Evolutionary conservation across 1,284 basidiomycete genomes (phyloP).

Genomic region (Trichosporon ovoides): DNA sequence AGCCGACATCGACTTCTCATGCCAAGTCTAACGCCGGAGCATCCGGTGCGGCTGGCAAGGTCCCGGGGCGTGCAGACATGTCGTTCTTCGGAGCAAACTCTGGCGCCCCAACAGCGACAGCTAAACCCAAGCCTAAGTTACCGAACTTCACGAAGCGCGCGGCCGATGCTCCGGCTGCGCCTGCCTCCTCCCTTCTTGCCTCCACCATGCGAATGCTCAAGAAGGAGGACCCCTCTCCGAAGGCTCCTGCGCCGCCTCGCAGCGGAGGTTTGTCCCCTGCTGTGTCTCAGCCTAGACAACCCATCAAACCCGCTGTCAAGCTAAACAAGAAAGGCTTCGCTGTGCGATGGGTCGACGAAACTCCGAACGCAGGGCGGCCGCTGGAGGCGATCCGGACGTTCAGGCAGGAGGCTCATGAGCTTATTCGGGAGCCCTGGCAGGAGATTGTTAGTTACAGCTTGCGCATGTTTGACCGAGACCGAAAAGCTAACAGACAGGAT

Average conservation of each 20-base stretch:
- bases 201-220: conserved; percentile 15
- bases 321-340: conserved; percentile 33
- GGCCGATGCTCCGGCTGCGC: background rate
- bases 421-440: conserved; percentile 30
- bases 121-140: conserved; percentile 25
- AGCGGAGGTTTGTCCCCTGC: background rate
- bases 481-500: conserved; percentile 8
- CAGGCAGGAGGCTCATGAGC: conserved; percentile 30
- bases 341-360: conserved; percentile 33
- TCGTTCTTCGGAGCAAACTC: conserved; percentile 32
- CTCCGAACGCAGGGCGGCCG: conserved; percentile 20
- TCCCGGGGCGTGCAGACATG: conserved; percentile 21
- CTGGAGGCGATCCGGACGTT: conserved; percentile 30
- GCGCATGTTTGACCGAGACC: too few species aligned
- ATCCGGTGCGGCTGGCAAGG: background rate
- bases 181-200: conserved; percentile 4
- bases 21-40: conserved; percentile 3
- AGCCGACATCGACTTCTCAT: background rate
- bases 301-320: conserved; percentile 17
- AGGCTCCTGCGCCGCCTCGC: background rate
- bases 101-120: conserved; percentile 8
- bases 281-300: background rate
- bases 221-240: conserved; percentile 13
- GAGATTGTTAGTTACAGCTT: conserved; percentile 16
- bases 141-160: conserved; percentile 28